Percentiles rank a stretch among this genome's conserved stretches.
phyloP scores from a whole-genome alignment of 176 grass and related monocot species.

The Phoenix roebelenii region DNA sequence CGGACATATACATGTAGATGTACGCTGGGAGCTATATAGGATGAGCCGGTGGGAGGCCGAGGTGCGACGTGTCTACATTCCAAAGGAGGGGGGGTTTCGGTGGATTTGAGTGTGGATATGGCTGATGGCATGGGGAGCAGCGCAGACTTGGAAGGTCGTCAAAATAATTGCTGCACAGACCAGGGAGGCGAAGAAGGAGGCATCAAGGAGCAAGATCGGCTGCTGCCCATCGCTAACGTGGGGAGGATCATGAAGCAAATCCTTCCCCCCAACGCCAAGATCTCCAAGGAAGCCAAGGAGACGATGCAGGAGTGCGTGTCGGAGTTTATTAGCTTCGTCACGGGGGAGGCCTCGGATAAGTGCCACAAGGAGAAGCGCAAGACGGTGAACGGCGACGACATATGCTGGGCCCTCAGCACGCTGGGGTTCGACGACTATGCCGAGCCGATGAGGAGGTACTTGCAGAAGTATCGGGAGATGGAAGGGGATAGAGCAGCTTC shows the following conservation, averaged over 20 bases:
- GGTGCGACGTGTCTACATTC: neutral
- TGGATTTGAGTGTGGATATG: too few relatives aligned
- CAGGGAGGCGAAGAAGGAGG: neutral
- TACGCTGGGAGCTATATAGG: too few relatives aligned
- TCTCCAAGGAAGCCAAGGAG: too few relatives aligned
- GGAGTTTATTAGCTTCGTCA: too few relatives aligned
- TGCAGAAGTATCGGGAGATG: constrained; percentile 5
- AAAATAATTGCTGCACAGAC: neutral
- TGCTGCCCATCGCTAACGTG: constrained; percentile 16
- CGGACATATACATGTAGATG: neutral
- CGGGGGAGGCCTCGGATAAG: neutral
- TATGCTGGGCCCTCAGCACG: constrained; percentile 12
- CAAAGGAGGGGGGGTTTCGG: neutral
- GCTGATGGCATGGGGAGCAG: neutral
- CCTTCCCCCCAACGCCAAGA: neutral
- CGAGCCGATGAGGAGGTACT: constrained; percentile 8
- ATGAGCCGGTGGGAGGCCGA: neutral
- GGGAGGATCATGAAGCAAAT: constrained; percentile 19
- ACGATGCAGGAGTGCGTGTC: too few relatives aligned
- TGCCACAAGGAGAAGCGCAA: constrained; percentile 18
- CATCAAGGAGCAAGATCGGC: constrained; percentile 11
- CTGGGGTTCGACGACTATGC: constrained; percentile 7
- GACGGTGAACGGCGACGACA: constrained; percentile 17
- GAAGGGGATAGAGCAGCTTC: neutral
- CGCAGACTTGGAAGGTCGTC: neutral